Percentiles rank a stretch among this genome's conserved stretches.
phyloP scores from a whole-genome alignment of 768 basidiomycete species.

The Tylopilus sp. region DNA sequence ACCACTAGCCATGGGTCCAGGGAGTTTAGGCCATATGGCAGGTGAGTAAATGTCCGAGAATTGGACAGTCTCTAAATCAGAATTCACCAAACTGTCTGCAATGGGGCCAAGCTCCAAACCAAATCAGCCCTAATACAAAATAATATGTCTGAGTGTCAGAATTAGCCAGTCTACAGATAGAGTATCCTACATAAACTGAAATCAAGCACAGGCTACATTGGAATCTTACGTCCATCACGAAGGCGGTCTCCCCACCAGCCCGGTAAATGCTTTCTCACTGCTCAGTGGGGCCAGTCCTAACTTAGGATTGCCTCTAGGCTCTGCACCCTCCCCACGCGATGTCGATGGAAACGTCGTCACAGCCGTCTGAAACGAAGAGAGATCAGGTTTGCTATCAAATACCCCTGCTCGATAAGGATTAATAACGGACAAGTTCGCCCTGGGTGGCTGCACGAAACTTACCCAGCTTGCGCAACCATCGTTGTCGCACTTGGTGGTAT shows the following conservation, averaged over 20 bases:
- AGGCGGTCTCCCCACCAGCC: slow-evolving; percentile 19
- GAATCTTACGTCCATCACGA: slow-evolving; percentile 10
- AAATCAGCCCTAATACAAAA: no score
- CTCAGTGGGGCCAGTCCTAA: slow-evolving; percentile 37
- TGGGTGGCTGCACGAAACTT: not conserved
- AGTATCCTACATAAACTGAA: not conserved
- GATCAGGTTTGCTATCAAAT: slow-evolving; percentile 36
- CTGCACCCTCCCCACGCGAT: slow-evolving; percentile 9
- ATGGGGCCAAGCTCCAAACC: no score
- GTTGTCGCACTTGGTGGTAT: slow-evolving; percentile 42
- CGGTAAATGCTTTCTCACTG: slow-evolving; percentile 32
- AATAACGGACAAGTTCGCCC: not conserved
- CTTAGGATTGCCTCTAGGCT: slow-evolving; percentile 35
- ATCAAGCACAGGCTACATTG: slow-evolving; percentile 9
- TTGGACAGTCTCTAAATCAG: no score
- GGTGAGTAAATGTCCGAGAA: no score
- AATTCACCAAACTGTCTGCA: not conserved
- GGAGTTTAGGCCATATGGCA: no score
- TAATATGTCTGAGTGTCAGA: not conserved
- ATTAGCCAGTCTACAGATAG: not conserved
- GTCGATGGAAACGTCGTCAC: slow-evolving; percentile 13
- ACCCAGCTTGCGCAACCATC: slow-evolving; percentile 42
- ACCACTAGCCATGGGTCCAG: not conserved
- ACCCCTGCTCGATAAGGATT: slow-evolving; percentile 19
- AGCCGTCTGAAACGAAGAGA: slow-evolving; percentile 33